Conservation (phyloP, 148 eudicot species). For the Rhododendron kiyosumense region DNA sequence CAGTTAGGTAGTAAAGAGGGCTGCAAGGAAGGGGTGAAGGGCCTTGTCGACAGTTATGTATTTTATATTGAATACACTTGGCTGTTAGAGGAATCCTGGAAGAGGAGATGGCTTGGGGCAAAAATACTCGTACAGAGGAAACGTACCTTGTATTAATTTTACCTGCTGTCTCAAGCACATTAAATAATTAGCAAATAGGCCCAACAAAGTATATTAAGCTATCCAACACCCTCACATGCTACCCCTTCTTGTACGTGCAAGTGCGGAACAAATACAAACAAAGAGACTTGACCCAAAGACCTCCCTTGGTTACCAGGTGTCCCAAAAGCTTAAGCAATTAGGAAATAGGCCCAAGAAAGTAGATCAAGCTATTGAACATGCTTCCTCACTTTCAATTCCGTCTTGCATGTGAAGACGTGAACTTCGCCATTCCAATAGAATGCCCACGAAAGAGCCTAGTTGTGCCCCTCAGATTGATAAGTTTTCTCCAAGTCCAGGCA, state of each 20-base stretch:
- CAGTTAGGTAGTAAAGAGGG: neutral
- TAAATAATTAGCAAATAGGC: neutral
- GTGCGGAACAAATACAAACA: neutral
- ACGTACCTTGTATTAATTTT: neutral
- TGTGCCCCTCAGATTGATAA: neutral
- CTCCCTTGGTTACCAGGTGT: neutral
- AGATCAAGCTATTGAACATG: neutral
- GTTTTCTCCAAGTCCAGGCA: neutral
- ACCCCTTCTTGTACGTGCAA: neutral
- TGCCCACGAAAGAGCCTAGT: neutral
- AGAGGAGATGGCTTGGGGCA: neutral
- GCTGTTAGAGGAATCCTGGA: neutral
- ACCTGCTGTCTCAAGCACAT: neutral
- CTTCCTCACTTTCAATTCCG: neutral
- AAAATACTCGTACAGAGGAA: neutral
- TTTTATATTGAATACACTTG: no score
- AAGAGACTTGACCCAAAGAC: neutral
- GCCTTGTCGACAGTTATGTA: neutral
- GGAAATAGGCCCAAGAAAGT: neutral
- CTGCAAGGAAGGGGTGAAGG: neutral
- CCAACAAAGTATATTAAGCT: neutral
- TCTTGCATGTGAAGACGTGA: neutral
- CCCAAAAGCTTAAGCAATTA: neutral
- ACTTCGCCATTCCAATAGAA: no score
- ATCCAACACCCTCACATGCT: neutral